phyloP scores from a whole-genome alignment of 2,329 filamentous ascomycete species.

The Mycosphaerelloides madeirae region DNA sequence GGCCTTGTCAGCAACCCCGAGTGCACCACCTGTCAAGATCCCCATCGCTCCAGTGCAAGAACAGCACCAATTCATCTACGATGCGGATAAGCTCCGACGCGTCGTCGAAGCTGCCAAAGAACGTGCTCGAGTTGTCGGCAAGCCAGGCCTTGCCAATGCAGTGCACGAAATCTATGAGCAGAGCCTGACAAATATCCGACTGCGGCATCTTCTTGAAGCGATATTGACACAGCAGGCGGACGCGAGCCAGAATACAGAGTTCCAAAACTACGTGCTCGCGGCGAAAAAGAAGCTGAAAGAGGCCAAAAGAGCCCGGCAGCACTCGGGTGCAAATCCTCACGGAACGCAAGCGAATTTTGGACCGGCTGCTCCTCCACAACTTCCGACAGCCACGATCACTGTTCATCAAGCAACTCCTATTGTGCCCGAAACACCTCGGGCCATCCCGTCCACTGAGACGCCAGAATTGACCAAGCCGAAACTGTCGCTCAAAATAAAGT shows the following conservation, averaged over 20 bases:
- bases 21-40: constrained; percentile 4
- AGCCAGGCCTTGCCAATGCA: constrained; percentile 36
- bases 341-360: constrained; percentile 24
- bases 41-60: constrained; percentile 3
- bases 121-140: constrained; percentile 36
- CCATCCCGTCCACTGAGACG: constrained; percentile 30
- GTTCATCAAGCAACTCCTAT: constrained; percentile 8
- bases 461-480: constrained; percentile 23
- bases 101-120: constrained; percentile 42
- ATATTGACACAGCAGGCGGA: constrained; percentile 40
- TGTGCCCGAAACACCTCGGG: constrained; percentile 10
- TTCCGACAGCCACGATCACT: constrained; percentile 19
- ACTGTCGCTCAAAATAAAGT: constrained; percentile 30
- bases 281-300: constrained; percentile 39
- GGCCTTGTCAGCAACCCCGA: constrained; percentile 19
- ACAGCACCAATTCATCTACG: constrained; percentile 16
- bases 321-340: constrained; percentile 28
- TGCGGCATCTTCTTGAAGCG: constrained; percentile 40
- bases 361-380: constrained; percentile 2
- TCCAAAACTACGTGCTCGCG: constrained; percentile 41
- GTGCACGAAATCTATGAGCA: constrained; percentile 41
- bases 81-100: constrained; percentile 21
- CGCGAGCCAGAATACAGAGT: constrained; percentile 36
- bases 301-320: constrained; percentile 32
- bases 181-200: constrained; percentile 33